Percentiles rank a stretch among this genome's conserved stretches.
Evolutionary conservation across 805 yeast species (phyloP).

Genomic region (Kuraishia floccosa): DNA sequence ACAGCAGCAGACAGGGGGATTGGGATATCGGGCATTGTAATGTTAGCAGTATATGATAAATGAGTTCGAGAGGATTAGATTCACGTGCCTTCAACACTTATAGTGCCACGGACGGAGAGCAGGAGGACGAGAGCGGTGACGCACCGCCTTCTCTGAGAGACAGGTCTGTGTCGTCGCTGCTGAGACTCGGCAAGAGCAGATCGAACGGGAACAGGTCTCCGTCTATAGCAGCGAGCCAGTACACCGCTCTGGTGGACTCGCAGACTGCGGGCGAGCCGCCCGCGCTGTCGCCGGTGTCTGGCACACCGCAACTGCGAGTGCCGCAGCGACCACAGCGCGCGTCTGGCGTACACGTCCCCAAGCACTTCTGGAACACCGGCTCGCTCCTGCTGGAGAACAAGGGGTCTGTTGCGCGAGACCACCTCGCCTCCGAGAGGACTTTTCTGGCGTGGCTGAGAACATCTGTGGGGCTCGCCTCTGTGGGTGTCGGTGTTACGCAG

Average conservation of each 20-base stretch:
- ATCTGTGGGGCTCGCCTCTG: conserved; percentile 41
- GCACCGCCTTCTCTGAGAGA: too few species aligned
- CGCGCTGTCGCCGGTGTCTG: not conserved
- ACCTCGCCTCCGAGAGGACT: conserved; percentile 56
- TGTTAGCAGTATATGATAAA: too few species aligned
- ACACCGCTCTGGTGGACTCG: not conserved
- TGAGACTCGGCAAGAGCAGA: not conserved
- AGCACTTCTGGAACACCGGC: conserved; percentile 16
- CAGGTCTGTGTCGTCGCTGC: not conserved
- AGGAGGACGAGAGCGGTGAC: too few species aligned
- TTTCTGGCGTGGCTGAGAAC: conserved; percentile 57
- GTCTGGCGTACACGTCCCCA: conserved; percentile 5
- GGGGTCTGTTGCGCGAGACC: conserved; percentile 53
- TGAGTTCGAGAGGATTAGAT: too few species aligned
- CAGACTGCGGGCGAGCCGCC: not conserved
- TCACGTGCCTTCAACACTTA: too few species aligned
- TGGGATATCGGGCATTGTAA: too few species aligned
- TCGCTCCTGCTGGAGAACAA: conserved; percentile 33
- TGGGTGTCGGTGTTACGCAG: conserved; percentile 53
- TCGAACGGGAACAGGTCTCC: not conserved
- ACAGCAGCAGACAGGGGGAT: too few species aligned
- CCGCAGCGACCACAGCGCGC: not conserved
- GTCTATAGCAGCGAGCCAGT: not conserved
- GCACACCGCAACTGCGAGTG: not conserved
- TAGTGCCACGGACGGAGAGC: too few species aligned